Base-by-base conservation (phyloP, 768 basidiomycete species). In the Ephemerocybe angulata region DNA sequence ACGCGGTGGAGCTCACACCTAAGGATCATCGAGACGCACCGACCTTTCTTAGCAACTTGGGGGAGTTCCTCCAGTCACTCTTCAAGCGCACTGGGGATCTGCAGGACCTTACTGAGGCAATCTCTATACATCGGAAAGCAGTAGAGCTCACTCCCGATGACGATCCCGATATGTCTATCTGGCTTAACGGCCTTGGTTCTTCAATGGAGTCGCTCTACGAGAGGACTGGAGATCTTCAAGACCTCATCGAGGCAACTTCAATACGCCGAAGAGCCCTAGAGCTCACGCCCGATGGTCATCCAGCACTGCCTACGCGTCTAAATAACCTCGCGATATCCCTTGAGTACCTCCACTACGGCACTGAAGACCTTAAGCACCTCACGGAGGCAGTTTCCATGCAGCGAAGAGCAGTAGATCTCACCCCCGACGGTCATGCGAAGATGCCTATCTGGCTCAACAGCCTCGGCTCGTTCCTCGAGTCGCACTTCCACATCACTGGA, bases 11-110 rank as follows among this genome's bases (percentile, higher is more conserved):
- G 33, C 8, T 35, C 8, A 17, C 33, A 8, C 33, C 33, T 8
- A 17, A 35, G 33, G 33, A 17, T 17, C 17, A 35, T 35, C 33
- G 8, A 35, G 33, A n/a, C n/a, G n/a, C n/a, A n/a, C n/a, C n/a
- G n/a, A n/a, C n/a, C n/a, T n/a, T n/a, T n/a, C n/a, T n/a, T n/a
- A n/a, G n/a, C 33, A 35, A 35, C 33, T 17, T 35, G 8, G 33
- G 8, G 17, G 8, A 8, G 8, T 35, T 35, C 8, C 33, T 35
- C 33, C 33, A 35, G 1, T 47, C 12, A 24, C 64, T 62, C 17
- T 73, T 67, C 56, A 56, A 58, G 31, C 28, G 59, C 37, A 55
- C 51, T 3, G 57, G 58, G 19, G 54, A 63, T 21, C 27, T 58
- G 5, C 46, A 28, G 19, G 69, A 72, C 52, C 40, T 59, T 17